These are phyloP conservation scores for Alternaria sp. DNA, from an alignment of 2,329 filamentous ascomycete species.

Conservation along the genomic window DNA sequence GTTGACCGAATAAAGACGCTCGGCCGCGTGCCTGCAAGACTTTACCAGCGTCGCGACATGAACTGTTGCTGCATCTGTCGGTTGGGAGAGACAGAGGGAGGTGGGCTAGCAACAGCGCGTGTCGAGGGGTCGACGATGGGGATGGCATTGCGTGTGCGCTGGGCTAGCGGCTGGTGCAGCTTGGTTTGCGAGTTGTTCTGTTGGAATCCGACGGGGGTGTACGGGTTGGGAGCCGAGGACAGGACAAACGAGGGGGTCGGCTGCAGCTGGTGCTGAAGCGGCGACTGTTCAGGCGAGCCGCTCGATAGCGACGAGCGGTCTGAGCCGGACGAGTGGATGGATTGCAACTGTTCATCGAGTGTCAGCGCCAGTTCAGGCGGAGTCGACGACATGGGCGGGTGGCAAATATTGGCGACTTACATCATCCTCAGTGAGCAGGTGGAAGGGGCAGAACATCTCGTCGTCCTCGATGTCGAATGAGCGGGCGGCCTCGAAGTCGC, in stretches of 20 bases:
- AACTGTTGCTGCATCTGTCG: slow-evolving; percentile 65
- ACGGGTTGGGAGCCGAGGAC: slow-evolving; percentile 65
- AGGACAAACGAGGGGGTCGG: slow-evolving; percentile 75
- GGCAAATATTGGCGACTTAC: slow-evolving; percentile 59
- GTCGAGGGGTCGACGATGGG: slow-evolving; percentile 97
- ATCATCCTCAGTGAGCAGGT: slow-evolving; percentile 90
- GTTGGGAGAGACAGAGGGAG: slow-evolving; percentile 71
- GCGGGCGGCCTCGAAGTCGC: slow-evolving; percentile 86
- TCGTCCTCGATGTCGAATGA: slow-evolving; percentile 97
- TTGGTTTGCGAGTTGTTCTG: slow-evolving; percentile 66
- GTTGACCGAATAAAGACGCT: slow-evolving; percentile 37
- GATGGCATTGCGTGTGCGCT: slow-evolving; percentile 91
- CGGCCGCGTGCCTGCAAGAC: slow-evolving; percentile 41
- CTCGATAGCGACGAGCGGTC: slow-evolving; percentile 95
- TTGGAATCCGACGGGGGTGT: slow-evolving; percentile 68
- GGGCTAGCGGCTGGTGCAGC: slow-evolving; percentile 87
- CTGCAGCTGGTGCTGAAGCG: slow-evolving; percentile 81
- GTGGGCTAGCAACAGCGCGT: slow-evolving; percentile 88
- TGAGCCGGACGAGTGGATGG: slow-evolving; percentile 85
- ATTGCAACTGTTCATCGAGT: slow-evolving; percentile 71
- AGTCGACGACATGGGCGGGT: slow-evolving; percentile 32
- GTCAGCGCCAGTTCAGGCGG: slow-evolving; percentile 40
- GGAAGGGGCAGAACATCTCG: slow-evolving; percentile 87
- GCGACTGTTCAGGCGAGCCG: slow-evolving; percentile 90
- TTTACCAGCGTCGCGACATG: slow-evolving; percentile 57